These are phyloP conservation scores for Aspergillus sp. DNA, from an alignment of 2,329 filamentous ascomycete species.

Conservation along the genomic window DNA sequence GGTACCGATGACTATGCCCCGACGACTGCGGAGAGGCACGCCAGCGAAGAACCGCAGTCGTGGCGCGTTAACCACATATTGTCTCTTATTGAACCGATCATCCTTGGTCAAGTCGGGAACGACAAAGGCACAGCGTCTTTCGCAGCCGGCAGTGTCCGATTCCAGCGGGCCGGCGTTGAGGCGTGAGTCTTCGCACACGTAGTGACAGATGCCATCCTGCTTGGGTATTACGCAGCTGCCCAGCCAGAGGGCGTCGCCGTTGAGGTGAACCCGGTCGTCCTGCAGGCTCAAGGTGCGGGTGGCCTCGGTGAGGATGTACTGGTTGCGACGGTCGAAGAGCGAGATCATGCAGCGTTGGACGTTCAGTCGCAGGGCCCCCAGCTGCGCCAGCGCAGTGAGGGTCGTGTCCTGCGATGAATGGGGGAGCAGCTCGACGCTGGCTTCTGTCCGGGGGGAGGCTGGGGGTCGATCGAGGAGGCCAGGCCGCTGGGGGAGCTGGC, in stretches of 20 bases:
- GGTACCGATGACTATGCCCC: constrained; percentile 11
- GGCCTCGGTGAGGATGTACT: constrained; percentile 55
- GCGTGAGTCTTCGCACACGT: constrained; percentile 16
- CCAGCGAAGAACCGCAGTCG: constrained; percentile 51
- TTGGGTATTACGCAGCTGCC: constrained; percentile 32
- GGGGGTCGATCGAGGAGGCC: constrained; percentile 6
- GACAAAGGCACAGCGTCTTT: neutral
- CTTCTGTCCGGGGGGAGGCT: neutral
- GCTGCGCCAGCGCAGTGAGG: constrained; percentile 53
- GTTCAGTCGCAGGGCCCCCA: constrained; percentile 48
- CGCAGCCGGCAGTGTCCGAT: neutral
- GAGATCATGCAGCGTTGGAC: constrained; percentile 49
- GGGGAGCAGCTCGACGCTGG: constrained; percentile 12
- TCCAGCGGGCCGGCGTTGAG: neutral
- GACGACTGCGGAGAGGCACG: constrained; percentile 58
- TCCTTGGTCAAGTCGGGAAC: constrained; percentile 5
- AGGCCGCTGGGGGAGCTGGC: constrained; percentile 5
- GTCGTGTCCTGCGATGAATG: constrained; percentile 32
- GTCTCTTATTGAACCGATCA: neutral
- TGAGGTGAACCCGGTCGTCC: constrained; percentile 2
- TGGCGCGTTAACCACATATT: constrained; percentile 24
- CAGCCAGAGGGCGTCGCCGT: constrained; percentile 26
- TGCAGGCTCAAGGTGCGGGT: constrained; percentile 39
- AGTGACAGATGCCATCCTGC: constrained; percentile 27
- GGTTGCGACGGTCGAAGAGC: constrained; percentile 50